Conservation (phyloP, 2,329 filamentous ascomycete genomes). For the Aspergillus aculeatinus region DNA sequence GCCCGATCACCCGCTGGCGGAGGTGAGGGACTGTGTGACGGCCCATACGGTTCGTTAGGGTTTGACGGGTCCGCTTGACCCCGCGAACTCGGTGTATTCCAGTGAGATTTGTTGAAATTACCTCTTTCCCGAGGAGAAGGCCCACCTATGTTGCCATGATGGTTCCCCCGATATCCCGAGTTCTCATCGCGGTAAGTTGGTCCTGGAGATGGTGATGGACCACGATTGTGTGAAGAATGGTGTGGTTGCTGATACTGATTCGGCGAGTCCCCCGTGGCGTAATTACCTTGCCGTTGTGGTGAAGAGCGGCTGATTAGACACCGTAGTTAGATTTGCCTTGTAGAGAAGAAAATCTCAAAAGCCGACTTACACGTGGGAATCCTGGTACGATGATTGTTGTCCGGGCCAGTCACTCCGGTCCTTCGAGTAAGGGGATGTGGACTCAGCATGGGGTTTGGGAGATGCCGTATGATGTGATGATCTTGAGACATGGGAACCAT, state of each 20-base stretch:
- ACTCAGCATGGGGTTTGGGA: constrained; percentile 57
- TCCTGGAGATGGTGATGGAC: constrained; percentile 47
- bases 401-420: constrained; percentile 56
- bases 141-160: constrained; percentile 47
- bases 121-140: constrained; percentile 54
- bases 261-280: constrained; percentile 55
- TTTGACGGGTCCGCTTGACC: constrained; percentile 50
- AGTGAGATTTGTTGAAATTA: constrained; percentile 68
- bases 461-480: constrained; percentile 61
- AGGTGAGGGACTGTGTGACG: constrained; percentile 33
- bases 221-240: constrained; percentile 58
- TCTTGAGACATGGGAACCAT: constrained; percentile 53
- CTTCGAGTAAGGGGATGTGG: constrained; percentile 62
- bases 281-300: constrained; percentile 59
- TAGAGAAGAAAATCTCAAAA: constrained; percentile 8
- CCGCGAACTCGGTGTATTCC: constrained; percentile 61
- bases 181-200: constrained; percentile 52
- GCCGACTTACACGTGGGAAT: constrained; percentile 51
- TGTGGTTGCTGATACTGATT: constrained; percentile 50
- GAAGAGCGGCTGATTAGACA: constrained; percentile 57
- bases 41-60: constrained; percentile 39
- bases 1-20: constrained; percentile 36
- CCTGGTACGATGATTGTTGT: constrained; percentile 39
- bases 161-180: constrained; percentile 59
- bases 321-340: constrained; percentile 33